phyloP scores from a whole-genome alignment of 106 monocot species.

The Acorus calamus region DNA sequence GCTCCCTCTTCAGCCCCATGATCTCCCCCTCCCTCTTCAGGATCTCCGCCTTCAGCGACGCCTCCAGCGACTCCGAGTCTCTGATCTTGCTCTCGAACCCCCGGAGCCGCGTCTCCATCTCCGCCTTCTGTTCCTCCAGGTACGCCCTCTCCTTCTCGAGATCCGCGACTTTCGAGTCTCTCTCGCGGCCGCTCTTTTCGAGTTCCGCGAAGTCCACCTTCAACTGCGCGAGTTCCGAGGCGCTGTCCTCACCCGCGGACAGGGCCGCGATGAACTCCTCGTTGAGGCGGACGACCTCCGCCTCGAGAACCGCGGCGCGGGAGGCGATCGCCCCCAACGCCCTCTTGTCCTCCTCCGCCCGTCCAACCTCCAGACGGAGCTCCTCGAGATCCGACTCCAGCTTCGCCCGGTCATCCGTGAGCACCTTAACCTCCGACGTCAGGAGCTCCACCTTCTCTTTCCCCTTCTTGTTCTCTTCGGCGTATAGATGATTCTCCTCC shows the following conservation, averaged over 20 bases:
- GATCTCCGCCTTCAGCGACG: neutral
- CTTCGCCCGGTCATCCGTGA: neutral
- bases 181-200: neutral
- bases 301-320: slow-evolving; percentile 17
- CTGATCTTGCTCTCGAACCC: slow-evolving; percentile 1
- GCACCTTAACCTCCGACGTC: neutral
- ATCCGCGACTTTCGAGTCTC: neutral
- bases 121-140: neutral
- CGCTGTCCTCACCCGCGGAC: slow-evolving; percentile 11
- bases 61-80: too few relatives aligned
- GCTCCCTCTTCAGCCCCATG: neutral
- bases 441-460: neutral
- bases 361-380: neutral
- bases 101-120: neutral
- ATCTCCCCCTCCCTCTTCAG: neutral
- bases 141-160: neutral
- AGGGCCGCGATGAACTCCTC: slow-evolving; percentile 16
- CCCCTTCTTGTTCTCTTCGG: too few relatives aligned
- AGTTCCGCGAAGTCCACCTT: neutral
- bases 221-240: neutral
- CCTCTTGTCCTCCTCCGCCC: neutral
- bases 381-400: slow-evolving; percentile 3
- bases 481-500: too few relatives aligned
- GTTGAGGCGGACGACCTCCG: slow-evolving; percentile 17
- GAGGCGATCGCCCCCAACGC: slow-evolving; percentile 10